These are phyloP conservation scores for Pyropia yezoensis DNA, from an alignment of 23 red algal species.

Conservation along the genomic window DNA sequence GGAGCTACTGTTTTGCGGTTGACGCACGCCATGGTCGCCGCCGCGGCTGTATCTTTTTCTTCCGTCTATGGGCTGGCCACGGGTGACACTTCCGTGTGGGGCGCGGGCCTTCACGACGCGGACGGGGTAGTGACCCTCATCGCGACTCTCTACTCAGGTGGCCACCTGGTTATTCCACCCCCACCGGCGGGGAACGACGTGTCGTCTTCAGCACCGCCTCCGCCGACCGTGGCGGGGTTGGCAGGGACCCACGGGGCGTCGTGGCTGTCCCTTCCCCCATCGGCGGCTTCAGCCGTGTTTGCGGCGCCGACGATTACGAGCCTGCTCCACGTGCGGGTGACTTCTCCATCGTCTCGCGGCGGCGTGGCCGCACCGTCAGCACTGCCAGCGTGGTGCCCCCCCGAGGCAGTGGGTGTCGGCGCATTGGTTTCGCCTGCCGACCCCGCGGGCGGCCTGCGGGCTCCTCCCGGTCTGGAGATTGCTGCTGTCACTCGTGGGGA, in stretches of 20 bases:
- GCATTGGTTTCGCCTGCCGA: no score
- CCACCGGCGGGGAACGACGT: no score
- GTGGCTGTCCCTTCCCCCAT: neutral
- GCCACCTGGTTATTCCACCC: neutral
- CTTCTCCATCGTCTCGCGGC: neutral
- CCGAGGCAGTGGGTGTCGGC: no score
- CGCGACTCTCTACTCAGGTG: neutral
- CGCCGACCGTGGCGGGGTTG: no score
- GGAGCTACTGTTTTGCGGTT: neutral
- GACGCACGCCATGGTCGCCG: neutral
- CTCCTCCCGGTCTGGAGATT: no score
- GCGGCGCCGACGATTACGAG: neutral
- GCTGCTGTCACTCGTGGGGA: no score
- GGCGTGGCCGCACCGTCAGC: no score
- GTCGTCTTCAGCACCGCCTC: no score
- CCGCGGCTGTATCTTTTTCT: neutral
- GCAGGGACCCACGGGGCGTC: neutral
- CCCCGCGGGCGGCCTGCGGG: no score
- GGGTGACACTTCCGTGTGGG: neutral
- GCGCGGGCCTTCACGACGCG: neutral
- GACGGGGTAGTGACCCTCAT: neutral
- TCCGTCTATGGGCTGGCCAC: neutral
- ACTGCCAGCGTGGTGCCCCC: no score
- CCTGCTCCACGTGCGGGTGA: neutral
- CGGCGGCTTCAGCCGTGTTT: neutral